Percentiles rank a stretch among this genome's conserved stretches.
These are phyloP conservation scores for Thielaviopsis euricoi DNA, from an alignment of 2,329 filamentous ascomycete species.

Conservation along the genomic window DNA sequence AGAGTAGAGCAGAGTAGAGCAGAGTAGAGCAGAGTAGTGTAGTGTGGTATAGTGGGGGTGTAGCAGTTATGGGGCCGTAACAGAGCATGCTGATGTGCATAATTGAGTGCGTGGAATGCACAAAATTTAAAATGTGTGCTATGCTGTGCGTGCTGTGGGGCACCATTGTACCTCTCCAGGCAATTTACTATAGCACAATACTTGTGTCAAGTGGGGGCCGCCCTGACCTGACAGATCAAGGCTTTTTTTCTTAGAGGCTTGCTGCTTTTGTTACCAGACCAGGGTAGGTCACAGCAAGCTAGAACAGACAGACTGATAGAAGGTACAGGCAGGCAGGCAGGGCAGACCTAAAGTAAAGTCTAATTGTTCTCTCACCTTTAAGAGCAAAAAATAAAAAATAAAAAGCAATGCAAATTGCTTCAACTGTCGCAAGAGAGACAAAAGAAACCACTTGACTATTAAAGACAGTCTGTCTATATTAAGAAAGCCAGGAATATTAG, in stretches of 20 bases:
- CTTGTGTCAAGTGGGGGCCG: slow-evolving; percentile 2
- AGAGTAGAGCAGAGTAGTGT: not conserved
- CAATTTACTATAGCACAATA: not conserved
- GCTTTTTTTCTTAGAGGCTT: too few relatives aligned
- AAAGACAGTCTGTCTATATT: not conserved
- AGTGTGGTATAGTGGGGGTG: too few relatives aligned
- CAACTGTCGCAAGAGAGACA: too few relatives aligned
- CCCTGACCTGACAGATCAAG: not conserved
- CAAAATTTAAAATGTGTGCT: too few relatives aligned
- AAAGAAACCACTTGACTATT: too few relatives aligned
- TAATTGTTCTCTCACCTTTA: not conserved
- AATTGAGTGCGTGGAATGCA: not conserved
- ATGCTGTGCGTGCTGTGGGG: too few relatives aligned
- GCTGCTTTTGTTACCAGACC: too few relatives aligned
- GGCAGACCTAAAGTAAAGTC: too few relatives aligned
- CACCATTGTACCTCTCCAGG: not conserved
- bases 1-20: not conserved
- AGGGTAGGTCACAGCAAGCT: too few relatives aligned
- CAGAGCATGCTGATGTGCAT: not conserved
- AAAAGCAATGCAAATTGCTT: too few relatives aligned
- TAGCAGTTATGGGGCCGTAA: not conserved
- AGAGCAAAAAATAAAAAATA: not conserved
- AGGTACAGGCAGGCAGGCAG: too few relatives aligned
- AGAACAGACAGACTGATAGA: too few relatives aligned
- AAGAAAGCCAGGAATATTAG: not conserved